Base-by-base conservation (phyloP, 1,139 yeast species). In the Yamadazyma membranifaciens region DNA sequence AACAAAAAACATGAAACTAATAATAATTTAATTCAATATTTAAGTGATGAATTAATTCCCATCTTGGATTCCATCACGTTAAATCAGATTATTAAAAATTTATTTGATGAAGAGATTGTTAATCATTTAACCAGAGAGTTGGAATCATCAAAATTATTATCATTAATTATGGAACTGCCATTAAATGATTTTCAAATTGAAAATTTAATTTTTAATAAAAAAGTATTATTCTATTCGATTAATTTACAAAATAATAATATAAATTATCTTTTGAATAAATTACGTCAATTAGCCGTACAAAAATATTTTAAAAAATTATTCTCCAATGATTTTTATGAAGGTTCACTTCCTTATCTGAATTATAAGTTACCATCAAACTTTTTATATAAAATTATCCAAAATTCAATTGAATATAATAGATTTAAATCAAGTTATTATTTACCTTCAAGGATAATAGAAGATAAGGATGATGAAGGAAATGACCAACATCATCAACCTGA, bases 381-480 rank as follows among this genome's bases (percentile, higher is more conserved):
- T 43, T 53, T 70, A 17, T 47, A 56, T 10, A 57, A 51, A 11
- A 47, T 69, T 13, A 54, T 70, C 29, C 56, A 57, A 12, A 60
- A 60, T 33, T 63, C 73, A 4, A 41, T 54, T 5, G 45, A 51
- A n/a, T 63, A 63, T 46, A 63, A 58, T 39, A 57, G 60, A 38
- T 50, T 47, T 30, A 57, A 59, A 38, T 57, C 62, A 25, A 65
- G 67, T 2, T 62, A 59, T 46, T 69, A 62, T 44, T 52, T 71
- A 36, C 71, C 74, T 2, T 63, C 71, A 42, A 66, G 47, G 50
- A 45, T 36, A 2, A 15, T 13, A 10, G 29, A 22, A 12, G 33
- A 39, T 22, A 31, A 29, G 28, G 29, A 34, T 11, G 17, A 30
- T 11, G 28, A 20, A 16, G 34, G 40, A 20, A 34, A 36, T 33